Conservation (phyloP, 1,284 basidiomycete genomes). For the Mycosarcoma maydis region DNA sequence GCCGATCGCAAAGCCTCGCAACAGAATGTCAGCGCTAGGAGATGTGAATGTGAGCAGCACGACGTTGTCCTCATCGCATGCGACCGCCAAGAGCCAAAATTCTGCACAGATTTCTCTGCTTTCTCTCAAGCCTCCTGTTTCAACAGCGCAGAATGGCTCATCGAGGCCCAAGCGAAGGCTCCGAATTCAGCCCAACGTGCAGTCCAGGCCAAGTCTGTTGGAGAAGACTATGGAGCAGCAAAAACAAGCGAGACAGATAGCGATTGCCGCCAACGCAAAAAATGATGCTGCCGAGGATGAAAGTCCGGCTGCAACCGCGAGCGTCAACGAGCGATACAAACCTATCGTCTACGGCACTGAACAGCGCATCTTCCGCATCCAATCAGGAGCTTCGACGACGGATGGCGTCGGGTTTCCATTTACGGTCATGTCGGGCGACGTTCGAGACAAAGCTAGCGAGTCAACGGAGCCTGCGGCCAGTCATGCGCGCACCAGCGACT, state of each 20-base stretch:
- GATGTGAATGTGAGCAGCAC: not conserved
- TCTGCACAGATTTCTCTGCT: constrained; percentile 4
- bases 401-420: constrained; percentile 11
- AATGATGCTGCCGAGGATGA: not conserved
- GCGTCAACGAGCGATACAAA: constrained; percentile 11
- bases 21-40: not conserved
- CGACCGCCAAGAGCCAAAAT: constrained; percentile 14
- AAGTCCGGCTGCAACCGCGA: not conserved
- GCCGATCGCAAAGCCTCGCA: not conserved
- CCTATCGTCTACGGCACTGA: constrained; percentile 16
- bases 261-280: constrained; percentile 9
- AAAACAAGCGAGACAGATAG: constrained; percentile 5
- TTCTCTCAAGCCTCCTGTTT: constrained; percentile 2
- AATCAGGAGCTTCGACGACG: not conserved
- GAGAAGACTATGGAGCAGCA: constrained; percentile 31
- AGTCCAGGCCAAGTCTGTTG: constrained; percentile 27
- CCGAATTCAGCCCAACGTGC: constrained; percentile 30
- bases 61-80: not conserved
- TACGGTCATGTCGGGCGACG: constrained; percentile 4
- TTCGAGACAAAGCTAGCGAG: not conserved
- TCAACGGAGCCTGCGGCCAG: constrained; percentile 1
- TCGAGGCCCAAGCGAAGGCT: constrained; percentile 19
- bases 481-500: constrained; percentile 31
- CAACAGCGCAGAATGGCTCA: not conserved
- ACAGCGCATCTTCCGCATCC: constrained; percentile 25